Conservation (phyloP, 495 filamentous ascomycete species). For the Schizothecium vesticola region DNA sequence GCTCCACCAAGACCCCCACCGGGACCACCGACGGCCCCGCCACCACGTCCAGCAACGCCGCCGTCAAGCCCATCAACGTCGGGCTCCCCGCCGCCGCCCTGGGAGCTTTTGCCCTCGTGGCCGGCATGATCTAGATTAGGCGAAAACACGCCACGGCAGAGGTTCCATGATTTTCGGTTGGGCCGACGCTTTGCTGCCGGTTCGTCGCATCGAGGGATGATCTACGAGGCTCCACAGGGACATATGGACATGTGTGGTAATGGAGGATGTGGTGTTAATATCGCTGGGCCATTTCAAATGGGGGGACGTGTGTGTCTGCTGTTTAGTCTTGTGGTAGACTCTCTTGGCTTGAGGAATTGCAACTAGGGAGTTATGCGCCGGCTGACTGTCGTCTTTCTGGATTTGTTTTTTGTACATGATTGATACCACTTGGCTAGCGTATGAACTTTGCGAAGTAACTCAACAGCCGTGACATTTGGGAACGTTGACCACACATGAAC, state of each 20-base stretch:
- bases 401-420: neutral
- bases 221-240: neutral
- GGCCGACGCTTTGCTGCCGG: neutral
- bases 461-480: neutral
- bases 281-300: neutral
- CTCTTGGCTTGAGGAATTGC: neutral
- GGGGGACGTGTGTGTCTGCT: neutral
- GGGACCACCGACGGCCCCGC: neutral
- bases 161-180: neutral
- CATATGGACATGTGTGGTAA: neutral
- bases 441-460: neutral
- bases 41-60: constrained; percentile 14
- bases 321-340: neutral
- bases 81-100: constrained; percentile 18
- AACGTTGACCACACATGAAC: neutral
- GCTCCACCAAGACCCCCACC: constrained; percentile 3
- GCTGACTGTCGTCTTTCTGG: neutral
- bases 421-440: neutral
- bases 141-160: neutral
- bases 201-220: neutral
- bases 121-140: constrained; percentile 20
- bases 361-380: too few relatives aligned
- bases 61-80: constrained; percentile 9
- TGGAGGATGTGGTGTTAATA: neutral
- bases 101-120: constrained; percentile 24